Percentiles rank a stretch among this genome's conserved stretches.
Evolutionary conservation across 2,329 filamentous ascomycete genomes (phyloP).

Genomic region (Metarhizium brunneum): DNA sequence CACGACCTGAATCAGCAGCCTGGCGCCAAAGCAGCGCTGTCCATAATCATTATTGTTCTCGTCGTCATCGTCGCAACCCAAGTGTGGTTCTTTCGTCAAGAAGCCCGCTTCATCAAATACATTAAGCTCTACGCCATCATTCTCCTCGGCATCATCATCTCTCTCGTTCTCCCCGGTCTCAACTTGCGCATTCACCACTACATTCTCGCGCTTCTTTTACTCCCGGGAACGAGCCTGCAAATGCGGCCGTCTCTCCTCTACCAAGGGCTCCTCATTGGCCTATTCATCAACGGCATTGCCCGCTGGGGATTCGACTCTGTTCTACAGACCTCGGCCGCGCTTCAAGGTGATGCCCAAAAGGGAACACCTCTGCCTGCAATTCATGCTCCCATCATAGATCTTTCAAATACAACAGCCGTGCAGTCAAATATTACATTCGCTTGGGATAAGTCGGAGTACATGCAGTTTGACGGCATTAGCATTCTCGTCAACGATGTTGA

Average conservation of each 20-base stretch:
- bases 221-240: conserved; percentile 83
- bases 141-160: conserved; percentile 54
- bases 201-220: conserved; percentile 74
- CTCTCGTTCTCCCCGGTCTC: conserved; percentile 64
- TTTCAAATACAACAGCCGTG: conserved; percentile 24
- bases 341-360: conserved; percentile 60
- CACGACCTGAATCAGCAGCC: conserved; percentile 86
- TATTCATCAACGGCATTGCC: conserved; percentile 90
- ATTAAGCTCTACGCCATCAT: conserved; percentile 70
- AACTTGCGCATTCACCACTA: conserved; percentile 92
- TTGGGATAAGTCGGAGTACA: conserved; percentile 36
- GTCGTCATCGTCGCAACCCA: conserved; percentile 62
- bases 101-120: conserved; percentile 70
- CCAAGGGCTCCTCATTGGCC: conserved; percentile 78
- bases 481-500: conserved; percentile 82
- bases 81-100: conserved; percentile 76
- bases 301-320: conserved; percentile 90
- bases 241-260: conserved; percentile 78
- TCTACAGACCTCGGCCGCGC: conserved; percentile 66
- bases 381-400: conserved; percentile 34
- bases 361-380: conserved; percentile 52
- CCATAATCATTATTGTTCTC: conserved; percentile 66
- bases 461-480: conserved; percentile 63
- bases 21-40: conserved; percentile 74
- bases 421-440: conserved; percentile 58